Conservation (phyloP, 164 flowering plant genomes). For the Aristolochia fimbriata region DNA sequence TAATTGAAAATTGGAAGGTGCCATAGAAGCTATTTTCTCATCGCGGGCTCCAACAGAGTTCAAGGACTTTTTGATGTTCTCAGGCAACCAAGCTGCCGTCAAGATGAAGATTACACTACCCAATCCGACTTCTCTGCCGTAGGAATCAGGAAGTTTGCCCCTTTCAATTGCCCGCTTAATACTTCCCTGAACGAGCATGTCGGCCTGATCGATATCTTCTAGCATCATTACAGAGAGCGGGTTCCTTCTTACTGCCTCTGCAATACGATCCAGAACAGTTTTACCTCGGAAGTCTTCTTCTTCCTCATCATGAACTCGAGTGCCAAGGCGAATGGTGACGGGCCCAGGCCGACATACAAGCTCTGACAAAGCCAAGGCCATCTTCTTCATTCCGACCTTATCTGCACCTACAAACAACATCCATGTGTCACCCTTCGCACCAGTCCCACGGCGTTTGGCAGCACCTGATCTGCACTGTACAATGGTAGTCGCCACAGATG, state of each 20-base stretch:
- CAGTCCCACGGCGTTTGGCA: constrained; percentile 40
- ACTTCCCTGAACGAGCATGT: constrained; percentile 54
- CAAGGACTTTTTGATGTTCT: constrained; percentile 16
- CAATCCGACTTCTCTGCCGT: constrained; percentile 79
- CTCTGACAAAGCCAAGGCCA: constrained; percentile 75
- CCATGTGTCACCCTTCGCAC: constrained; percentile 73
- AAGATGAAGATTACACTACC: constrained; percentile 75
- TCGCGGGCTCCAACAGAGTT: constrained; percentile 22
- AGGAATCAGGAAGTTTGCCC: constrained; percentile 75
- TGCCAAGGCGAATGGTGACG: constrained; percentile 47
- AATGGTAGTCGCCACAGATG: constrained; percentile 55
- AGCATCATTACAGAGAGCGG: constrained; percentile 74
- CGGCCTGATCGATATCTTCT: constrained; percentile 74
- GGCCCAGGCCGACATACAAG: constrained; percentile 43
- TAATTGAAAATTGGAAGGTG: constrained; percentile 48
- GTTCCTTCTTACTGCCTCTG: constrained; percentile 67
- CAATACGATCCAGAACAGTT: constrained; percentile 69
- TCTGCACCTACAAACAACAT: constrained; percentile 79
- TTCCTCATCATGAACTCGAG: constrained; percentile 29
- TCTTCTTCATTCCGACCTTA: constrained; percentile 75
- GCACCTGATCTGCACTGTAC: constrained; percentile 52
- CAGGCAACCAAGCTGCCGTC: constrained; percentile 56
- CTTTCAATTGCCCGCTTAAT: constrained; percentile 77
- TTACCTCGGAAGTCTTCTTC: constrained; percentile 62
- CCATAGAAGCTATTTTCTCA: constrained; percentile 34